A percentile compares a stretch with the other conserved stretches of the same genome.
phyloP scores from a whole-genome alignment of 306 rosid species.

The Lathyrus oleraceus region DNA sequence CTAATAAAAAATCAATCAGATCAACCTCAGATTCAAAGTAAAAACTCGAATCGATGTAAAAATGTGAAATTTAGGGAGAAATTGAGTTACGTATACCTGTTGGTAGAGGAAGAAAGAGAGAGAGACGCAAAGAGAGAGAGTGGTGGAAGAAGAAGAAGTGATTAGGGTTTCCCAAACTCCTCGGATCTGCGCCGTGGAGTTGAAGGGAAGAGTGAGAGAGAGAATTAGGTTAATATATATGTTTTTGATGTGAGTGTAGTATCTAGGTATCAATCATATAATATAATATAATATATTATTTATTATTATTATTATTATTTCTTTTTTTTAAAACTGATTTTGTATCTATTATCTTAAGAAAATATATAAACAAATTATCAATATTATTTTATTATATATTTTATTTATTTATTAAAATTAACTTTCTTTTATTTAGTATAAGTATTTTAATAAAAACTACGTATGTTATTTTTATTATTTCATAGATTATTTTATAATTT shows the following conservation, averaged over 20 bases:
- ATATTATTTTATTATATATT: no score
- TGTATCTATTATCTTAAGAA: no score
- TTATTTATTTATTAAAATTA: no score
- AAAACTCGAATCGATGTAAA: background rate
- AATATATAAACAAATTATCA: no score
- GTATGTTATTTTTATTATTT: no score
- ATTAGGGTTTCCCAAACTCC: slow-evolving; percentile 83
- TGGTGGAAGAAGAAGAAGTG: background rate
- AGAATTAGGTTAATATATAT: slow-evolving; percentile 17
- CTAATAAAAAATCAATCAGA: background rate
- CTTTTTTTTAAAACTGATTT: no score
- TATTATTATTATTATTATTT: no score
- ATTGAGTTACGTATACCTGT: slow-evolving; percentile 32
- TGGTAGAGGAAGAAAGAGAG: background rate
- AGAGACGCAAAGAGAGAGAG: background rate
- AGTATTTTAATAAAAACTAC: no score
- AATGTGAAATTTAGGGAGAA: background rate
- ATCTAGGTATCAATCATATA: background rate
- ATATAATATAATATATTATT: no score
- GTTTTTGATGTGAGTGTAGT: background rate
- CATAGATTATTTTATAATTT: no score
- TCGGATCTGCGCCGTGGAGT: slow-evolving; percentile 99
- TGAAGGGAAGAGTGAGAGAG: slow-evolving; percentile 38
- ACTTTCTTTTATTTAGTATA: no score
- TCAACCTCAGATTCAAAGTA: slow-evolving; percentile 23